Evolutionary conservation across 1,139 yeast genomes (phyloP), one percentile per base, ranked within the genome.

Genomic region (Trichomonascaceae sp.): DNA sequence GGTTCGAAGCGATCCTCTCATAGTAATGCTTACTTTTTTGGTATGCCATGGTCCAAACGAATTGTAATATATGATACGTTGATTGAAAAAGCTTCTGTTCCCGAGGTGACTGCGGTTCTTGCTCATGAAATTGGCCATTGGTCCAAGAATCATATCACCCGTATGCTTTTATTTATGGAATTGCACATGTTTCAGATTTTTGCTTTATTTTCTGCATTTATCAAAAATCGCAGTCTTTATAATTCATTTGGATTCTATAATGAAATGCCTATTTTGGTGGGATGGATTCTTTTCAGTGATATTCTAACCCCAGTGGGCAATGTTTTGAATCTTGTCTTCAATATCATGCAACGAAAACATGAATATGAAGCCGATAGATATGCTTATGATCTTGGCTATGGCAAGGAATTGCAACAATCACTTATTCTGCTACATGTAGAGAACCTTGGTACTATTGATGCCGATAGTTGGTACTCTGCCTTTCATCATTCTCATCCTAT

Each of bases 41-140:
- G 99, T 5, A 78, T 93, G 64, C 99, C 99, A 47, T 91, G 97
- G 95, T 84, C 90, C 55, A 93, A 93, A 72, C 93, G 91, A 70
- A 93, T 93, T 72, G 98, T 93, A 50, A 79, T 93, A 53, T 93
- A 78, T 68, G 99, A 93, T 65, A 93, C 98, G 8, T 79, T 93
- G 72, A 84, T 93, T 61, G 84, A 87, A 58, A 86, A 87, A 55
- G 84, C 91, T 36, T 74, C 90, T 38, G 80, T 82, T 38, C 80
- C 80, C 50, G 96, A 93, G 71, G 87, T 91, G 36, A 89, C 91
- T 53, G 97, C 99, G 46, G 96, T 93, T 1, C 77, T 93, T 64
- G 98, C 96, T 20, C 99, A 93, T 68, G 99, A 93, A 74, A 86
- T 93, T 62, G 99, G 99, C 50, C 99, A 93, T 70, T 93, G 99